A percentile compares a stretch with the other conserved stretches of the same genome.
Conservation (phyloP, 2,329 filamentous ascomycete genomes). For the Fusarium sterilihyphosum region DNA sequence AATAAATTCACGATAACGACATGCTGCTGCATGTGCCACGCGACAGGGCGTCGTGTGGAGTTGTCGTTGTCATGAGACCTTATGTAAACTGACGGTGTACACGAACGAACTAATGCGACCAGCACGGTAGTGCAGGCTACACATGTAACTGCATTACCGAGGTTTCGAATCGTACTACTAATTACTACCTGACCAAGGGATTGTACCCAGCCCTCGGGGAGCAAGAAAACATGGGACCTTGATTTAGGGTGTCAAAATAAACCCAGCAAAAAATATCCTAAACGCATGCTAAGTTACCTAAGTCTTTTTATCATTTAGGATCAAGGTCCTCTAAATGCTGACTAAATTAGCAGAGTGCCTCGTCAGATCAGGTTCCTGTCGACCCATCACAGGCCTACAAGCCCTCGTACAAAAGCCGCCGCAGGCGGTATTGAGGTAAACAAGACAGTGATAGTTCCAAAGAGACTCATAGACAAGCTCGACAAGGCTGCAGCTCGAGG, state of each 20-base stretch:
- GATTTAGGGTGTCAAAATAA: background rate
- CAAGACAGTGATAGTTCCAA: constrained; percentile 67
- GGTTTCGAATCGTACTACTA: background rate
- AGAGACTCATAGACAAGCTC: constrained; percentile 68
- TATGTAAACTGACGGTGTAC: constrained; percentile 29
- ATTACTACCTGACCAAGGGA: background rate
- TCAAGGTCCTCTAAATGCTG: background rate
- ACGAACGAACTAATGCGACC: constrained; percentile 26
- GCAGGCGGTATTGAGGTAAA: constrained; percentile 67
- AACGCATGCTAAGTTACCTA: background rate
- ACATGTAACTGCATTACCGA: background rate
- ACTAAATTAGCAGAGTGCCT: background rate
- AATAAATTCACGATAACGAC: background rate
- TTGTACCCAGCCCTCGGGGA: background rate
- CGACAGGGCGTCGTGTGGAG: constrained; percentile 28
- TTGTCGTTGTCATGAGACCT: constrained; percentile 29
- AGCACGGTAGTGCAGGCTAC: constrained; percentile 5
- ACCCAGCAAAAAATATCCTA: background rate
- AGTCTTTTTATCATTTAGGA: background rate
- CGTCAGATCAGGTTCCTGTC: background rate
- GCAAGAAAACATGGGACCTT: background rate
- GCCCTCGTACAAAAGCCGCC: constrained; percentile 56
- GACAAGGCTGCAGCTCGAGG: constrained; percentile 68
- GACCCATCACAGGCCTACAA: constrained; percentile 55
- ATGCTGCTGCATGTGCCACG: constrained; percentile 21